Conservation (phyloP, 2,329 filamentous ascomycete genomes). For the Hypoxylon sp. region DNA sequence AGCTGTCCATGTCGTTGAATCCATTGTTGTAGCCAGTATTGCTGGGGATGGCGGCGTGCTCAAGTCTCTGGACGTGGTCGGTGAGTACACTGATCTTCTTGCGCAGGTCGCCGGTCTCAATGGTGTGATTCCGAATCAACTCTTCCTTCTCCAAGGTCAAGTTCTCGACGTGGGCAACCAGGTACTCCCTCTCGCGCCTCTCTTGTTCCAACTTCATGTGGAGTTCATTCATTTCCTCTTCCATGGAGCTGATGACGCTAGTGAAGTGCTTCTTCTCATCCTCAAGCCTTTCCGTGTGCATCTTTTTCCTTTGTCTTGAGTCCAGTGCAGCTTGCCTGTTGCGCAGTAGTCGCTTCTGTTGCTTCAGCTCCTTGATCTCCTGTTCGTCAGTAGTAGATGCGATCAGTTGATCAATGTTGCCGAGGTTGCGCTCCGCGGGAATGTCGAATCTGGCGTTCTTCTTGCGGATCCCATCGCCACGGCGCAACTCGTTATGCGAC, state of each 20-base stretch:
- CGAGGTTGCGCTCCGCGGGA: slow-evolving; percentile 90
- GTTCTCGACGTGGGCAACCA: slow-evolving; percentile 80
- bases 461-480: slow-evolving; percentile 93
- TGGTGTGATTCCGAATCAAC: slow-evolving; percentile 87
- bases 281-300: slow-evolving; percentile 95
- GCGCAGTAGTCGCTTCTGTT: slow-evolving; percentile 93
- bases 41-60: slow-evolving; percentile 72
- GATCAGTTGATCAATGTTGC: slow-evolving; percentile 95
- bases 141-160: slow-evolving; percentile 92
- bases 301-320: slow-evolving; percentile 97
- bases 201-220: slow-evolving; percentile 79
- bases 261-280: slow-evolving; percentile 96
- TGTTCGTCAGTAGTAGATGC: slow-evolving; percentile 89
- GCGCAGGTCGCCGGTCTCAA: slow-evolving; percentile 90
- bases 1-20: slow-evolving; percentile 85
- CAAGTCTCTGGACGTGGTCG: slow-evolving; percentile 79
- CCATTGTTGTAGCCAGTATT: slow-evolving; percentile 76
- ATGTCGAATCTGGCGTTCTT: slow-evolving; percentile 99
- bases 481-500: slow-evolving; percentile 81
- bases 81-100: slow-evolving; percentile 91
- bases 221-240: slow-evolving; percentile 80
- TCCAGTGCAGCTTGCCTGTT: slow-evolving; percentile 98
- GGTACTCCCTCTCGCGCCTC: slow-evolving; percentile 79
- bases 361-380: slow-evolving; percentile 97
- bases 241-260: slow-evolving; percentile 80